Percentiles rank a stretch among this genome's conserved stretches.
Evolutionary conservation across 208 protist genomes (phyloP).

Genomic region (Leishmania major): DNA sequence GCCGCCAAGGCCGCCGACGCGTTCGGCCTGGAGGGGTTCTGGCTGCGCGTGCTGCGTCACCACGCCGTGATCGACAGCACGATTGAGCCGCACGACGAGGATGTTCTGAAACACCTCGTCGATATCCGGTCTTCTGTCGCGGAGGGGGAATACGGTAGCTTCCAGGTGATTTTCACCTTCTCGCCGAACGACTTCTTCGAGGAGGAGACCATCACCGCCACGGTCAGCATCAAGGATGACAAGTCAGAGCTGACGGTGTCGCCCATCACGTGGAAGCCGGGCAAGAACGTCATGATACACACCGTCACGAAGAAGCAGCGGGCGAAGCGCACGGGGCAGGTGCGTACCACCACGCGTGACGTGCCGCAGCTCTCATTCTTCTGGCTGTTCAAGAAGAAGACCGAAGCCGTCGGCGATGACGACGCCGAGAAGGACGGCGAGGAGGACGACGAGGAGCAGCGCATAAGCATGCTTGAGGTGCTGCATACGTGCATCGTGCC

Average conservation of each 20-base stretch:
- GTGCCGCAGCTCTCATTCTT: slow-evolving; percentile 82
- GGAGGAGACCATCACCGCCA: slow-evolving; percentile 68
- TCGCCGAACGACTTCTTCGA: slow-evolving; percentile 82
- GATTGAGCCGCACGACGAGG: slow-evolving; percentile 81
- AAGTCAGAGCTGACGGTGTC: slow-evolving; percentile 49
- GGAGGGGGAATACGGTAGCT: slow-evolving; percentile 65
- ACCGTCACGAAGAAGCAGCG: slow-evolving; percentile 64
- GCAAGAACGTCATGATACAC: slow-evolving; percentile 76
- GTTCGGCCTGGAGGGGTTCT: slow-evolving; percentile 66
- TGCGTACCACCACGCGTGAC: slow-evolving; percentile 45
- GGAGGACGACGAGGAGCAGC: slow-evolving; percentile 55
- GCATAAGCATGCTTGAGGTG: slow-evolving; percentile 46
- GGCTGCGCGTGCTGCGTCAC: slow-evolving; percentile 73
- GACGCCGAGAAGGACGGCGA: slow-evolving; percentile 43
- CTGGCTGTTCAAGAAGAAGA: slow-evolving; percentile 64
- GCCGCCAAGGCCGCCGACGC: slow-evolving; percentile 16
- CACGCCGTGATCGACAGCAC: slow-evolving; percentile 65
- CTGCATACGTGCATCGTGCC: slow-evolving; percentile 80
- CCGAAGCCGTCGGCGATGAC: slow-evolving; percentile 21
- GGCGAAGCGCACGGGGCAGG: slow-evolving; percentile 44
- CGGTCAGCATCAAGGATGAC: slow-evolving; percentile 50
- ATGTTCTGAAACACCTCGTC: slow-evolving; percentile 65
- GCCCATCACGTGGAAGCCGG: slow-evolving; percentile 78
- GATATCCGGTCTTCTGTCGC: slow-evolving; percentile 62
- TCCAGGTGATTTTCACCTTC: slow-evolving; percentile 83